Evolutionary conservation across 495 filamentous ascomycete genomes (phyloP).

Genomic region (Neurospora sp.): DNA sequence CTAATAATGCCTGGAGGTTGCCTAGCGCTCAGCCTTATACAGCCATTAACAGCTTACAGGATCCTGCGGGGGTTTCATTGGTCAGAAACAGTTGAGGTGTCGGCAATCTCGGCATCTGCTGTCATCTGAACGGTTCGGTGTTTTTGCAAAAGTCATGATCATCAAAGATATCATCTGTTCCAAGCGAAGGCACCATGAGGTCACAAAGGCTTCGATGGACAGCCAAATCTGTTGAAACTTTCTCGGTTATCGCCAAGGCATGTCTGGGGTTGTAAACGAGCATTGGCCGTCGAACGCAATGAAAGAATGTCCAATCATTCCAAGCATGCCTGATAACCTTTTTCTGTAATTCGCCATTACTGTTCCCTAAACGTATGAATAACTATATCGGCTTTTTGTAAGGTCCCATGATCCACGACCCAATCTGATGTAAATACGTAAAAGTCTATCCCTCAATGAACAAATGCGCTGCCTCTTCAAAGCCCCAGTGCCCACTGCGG

Average conservation of each 20-base stretch:
- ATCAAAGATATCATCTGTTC: not conserved
- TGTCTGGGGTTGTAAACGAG: not conserved
- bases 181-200: not conserved
- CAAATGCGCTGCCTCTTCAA: not conserved
- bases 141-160: not conserved
- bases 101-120: not conserved
- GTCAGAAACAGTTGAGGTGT: not conserved
- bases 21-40: not conserved
- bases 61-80: not conserved
- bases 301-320: not conserved
- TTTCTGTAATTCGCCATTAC: not conserved
- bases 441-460: not conserved
- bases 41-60: not conserved
- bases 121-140: not conserved
- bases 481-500: not conserved
- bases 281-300: not conserved
- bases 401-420: not conserved
- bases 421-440: not conserved
- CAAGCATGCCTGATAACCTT: not conserved
- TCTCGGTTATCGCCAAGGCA: not conserved
- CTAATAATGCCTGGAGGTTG: not conserved
- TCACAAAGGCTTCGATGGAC: not conserved
- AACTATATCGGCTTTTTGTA: not conserved
- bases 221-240: not conserved
- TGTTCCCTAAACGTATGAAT: not conserved